Percentiles rank a stretch among this genome's conserved stretches.
Conservation (phyloP, 495 filamentous ascomycete species). For the Neurospora sp. region DNA sequence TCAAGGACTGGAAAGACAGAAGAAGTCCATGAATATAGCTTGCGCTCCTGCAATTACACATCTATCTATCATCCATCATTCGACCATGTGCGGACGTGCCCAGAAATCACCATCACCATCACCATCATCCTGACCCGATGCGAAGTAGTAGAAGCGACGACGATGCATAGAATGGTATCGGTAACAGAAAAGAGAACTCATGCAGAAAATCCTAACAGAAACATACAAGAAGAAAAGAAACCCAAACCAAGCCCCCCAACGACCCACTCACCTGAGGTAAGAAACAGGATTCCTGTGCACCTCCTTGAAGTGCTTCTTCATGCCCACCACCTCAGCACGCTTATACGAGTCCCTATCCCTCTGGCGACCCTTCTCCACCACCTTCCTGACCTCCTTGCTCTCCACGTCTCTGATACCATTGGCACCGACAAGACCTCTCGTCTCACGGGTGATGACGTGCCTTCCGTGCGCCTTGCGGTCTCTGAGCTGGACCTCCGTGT, state of each 20-base stretch:
- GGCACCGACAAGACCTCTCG: slow-evolving; percentile 15
- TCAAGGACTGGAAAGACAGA: too few species aligned
- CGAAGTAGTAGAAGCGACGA: background rate
- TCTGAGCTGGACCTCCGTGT: background rate
- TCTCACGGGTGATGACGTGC: slow-evolving; percentile 15
- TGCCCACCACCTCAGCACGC: slow-evolving; percentile 6
- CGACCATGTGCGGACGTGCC: background rate
- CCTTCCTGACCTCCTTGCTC: slow-evolving; percentile 4
- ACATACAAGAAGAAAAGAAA: background rate
- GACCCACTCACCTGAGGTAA: slow-evolving; percentile 12
- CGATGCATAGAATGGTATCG: background rate
- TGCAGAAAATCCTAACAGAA: background rate
- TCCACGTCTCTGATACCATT: slow-evolving; percentile 7
- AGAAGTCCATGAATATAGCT: background rate
- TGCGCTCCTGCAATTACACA: background rate
- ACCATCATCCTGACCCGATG: background rate
- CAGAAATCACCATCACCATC: background rate
- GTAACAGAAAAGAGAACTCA: background rate
- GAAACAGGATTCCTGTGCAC: slow-evolving; percentile 18
- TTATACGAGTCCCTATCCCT: slow-evolving; percentile 16
- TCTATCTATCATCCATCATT: background rate
- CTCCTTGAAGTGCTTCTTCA: slow-evolving; percentile 22
- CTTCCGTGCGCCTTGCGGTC: slow-evolving; percentile 11
- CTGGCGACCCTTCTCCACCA: slow-evolving; percentile 18
- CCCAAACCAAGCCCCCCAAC: background rate